Percentiles rank a stretch among this genome's conserved stretches.
phyloP scores from a whole-genome alignment of 2,329 filamentous ascomycete genomes.

The Fusarium praegraminearum region DNA sequence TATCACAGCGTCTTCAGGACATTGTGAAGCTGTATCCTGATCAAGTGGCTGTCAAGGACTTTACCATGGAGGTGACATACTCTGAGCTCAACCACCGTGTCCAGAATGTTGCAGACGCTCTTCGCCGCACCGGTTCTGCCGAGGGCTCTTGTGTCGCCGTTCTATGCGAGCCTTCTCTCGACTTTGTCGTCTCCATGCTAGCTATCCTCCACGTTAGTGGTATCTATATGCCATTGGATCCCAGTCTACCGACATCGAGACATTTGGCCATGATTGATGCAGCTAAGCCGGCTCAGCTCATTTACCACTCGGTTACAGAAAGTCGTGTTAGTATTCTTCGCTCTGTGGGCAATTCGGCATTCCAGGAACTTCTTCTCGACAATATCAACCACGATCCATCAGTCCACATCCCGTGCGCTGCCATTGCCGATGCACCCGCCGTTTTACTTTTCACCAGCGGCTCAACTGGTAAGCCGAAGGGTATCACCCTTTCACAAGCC shows the following conservation, averaged over 20 bases:
- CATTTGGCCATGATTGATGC: not conserved
- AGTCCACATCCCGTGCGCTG: too few species aligned
- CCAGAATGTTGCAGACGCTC: not conserved
- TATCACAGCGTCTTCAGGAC: not conserved
- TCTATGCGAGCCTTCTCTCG: not conserved
- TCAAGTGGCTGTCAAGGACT: not conserved
- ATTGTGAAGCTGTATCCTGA: not conserved
- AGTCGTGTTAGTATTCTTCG: not conserved
- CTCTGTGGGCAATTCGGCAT: not conserved
- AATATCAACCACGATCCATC: not conserved
- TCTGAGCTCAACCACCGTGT: not conserved
- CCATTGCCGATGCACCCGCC: not conserved
- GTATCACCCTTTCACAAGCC: slow-evolving; percentile 1
- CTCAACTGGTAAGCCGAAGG: slow-evolving; percentile 24
- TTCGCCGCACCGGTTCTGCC: not conserved
- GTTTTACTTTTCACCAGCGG: slow-evolving; percentile 28
- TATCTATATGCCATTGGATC: not conserved
- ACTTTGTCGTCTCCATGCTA: not conserved
- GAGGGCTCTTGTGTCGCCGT: not conserved
- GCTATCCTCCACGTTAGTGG: not conserved
- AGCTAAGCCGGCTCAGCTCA: not conserved
- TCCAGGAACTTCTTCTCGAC: not conserved
- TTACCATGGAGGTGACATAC: not conserved
- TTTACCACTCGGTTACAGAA: not conserved
- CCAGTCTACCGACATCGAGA: not conserved